phyloP scores from a whole-genome alignment of 1,284 basidiomycete genomes.

The Cutaneotrichosporon daszewskae region DNA sequence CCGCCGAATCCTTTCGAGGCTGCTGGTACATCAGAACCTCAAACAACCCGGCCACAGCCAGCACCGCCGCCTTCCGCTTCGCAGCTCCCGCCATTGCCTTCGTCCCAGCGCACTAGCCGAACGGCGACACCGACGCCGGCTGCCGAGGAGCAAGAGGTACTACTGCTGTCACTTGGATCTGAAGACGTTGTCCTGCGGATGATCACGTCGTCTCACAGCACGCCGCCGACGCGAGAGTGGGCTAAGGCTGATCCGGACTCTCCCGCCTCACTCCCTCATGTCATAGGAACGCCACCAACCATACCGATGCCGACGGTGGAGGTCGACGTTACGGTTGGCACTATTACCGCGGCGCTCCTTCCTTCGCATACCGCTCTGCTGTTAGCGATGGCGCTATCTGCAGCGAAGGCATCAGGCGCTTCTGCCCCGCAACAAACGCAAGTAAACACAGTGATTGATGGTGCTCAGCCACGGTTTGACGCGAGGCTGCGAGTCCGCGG shows the following conservation, averaged over 20 bases:
- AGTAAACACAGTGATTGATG: not conserved
- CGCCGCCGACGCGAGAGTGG: not conserved
- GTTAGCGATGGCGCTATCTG: constrained; percentile 5
- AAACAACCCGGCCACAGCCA: not conserved
- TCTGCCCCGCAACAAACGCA: not conserved
- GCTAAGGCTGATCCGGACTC: not conserved
- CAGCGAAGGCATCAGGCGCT: not conserved
- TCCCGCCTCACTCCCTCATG: constrained; percentile 1
- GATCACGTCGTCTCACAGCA: constrained; percentile 21
- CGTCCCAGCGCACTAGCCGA: constrained; percentile 11
- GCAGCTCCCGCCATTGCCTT: too few species aligned
- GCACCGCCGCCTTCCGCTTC: too few species aligned
- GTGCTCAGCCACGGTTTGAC: constrained; percentile 16
- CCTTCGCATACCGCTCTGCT: constrained; percentile 27
- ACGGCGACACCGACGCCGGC: constrained; percentile 24
- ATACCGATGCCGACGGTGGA: constrained; percentile 17
- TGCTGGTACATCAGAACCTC: not conserved
- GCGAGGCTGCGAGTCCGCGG: constrained; percentile 26
- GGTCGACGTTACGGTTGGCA: constrained; percentile 24
- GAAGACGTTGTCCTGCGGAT: constrained; percentile 40
- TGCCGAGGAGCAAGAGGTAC: constrained; percentile 8
- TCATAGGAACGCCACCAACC: constrained; percentile 1
- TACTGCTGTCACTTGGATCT: constrained; percentile 35
- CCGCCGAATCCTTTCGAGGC: not conserved
- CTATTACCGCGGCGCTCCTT: constrained; percentile 24